Percentiles rank a stretch among this genome's conserved stretches.
These are phyloP conservation scores for Penicillium silybi DNA, from an alignment of 495 filamentous ascomycete species.

Conservation along the genomic window DNA sequence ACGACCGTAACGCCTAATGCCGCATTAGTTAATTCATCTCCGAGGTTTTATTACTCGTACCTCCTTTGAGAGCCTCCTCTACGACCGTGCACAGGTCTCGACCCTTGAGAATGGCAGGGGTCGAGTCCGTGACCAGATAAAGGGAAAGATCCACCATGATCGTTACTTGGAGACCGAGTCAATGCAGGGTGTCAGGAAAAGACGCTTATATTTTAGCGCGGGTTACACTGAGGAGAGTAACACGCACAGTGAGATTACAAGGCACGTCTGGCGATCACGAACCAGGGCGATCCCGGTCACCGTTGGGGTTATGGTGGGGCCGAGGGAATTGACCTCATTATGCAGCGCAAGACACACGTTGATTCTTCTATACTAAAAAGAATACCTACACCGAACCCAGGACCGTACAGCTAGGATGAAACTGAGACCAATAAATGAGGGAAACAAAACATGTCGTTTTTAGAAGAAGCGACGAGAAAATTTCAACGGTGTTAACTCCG, in stretches of 20 bases:
- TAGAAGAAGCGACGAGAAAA: not conserved
- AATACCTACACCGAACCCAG: not conserved
- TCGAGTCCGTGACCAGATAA: conserved; percentile 93
- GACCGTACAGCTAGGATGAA: not conserved
- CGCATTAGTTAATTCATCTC: conserved; percentile 7
- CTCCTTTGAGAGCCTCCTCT: conserved; percentile 70
- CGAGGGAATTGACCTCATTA: conserved; percentile 10
- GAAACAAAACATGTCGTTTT: not conserved
- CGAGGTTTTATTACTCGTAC: conserved; percentile 24
- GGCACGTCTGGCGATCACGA: conserved; percentile 3
- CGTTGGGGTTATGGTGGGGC: conserved; percentile 21
- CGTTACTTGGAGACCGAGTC: not conserved
- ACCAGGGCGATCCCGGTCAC: conserved; percentile 8
- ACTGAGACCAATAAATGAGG: not conserved
- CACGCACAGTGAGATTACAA: conserved; percentile 1
- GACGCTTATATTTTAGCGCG: not conserved
- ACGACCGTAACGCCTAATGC: conserved; percentile 70
- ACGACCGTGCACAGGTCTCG: conserved; percentile 71
- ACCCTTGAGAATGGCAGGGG: conserved; percentile 67
- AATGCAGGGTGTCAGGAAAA: not conserved
- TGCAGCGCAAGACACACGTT: not conserved
- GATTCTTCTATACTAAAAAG: not conserved
- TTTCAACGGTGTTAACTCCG: conserved; percentile 8
- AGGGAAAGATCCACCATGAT: conserved; percentile 58
- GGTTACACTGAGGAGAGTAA: not conserved